Evolutionary conservation across 2,329 filamentous ascomycete species (phyloP).

Genomic region (Aspergillus spinulosporus): DNA sequence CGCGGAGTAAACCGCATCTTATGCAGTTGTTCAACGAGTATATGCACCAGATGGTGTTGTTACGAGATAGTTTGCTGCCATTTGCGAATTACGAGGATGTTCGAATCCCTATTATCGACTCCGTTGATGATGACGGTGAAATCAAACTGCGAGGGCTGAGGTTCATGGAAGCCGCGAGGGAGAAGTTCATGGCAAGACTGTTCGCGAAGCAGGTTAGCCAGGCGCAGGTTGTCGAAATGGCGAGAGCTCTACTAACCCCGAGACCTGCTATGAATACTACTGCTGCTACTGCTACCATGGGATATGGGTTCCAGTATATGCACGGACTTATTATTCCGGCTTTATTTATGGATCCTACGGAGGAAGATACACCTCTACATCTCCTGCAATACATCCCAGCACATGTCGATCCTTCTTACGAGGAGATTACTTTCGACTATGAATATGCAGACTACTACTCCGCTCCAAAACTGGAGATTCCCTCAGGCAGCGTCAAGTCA

Average conservation of each 20-base stretch:
- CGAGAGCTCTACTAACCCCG: slow-evolving; percentile 20
- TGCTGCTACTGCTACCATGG: background rate
- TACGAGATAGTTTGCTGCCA: slow-evolving; percentile 24
- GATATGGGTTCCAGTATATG: slow-evolving; percentile 29
- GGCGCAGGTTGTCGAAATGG: slow-evolving; percentile 9
- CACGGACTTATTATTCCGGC: slow-evolving; percentile 26
- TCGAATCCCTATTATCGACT: slow-evolving; percentile 17
- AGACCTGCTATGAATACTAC: background rate
- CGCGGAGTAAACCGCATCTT: slow-evolving; percentile 22
- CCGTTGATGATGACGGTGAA: slow-evolving; percentile 10
- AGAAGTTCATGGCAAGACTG: slow-evolving; percentile 19
- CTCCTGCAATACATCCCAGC: slow-evolving; percentile 26
- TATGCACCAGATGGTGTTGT: slow-evolving; percentile 28
- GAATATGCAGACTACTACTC: slow-evolving; percentile 24
- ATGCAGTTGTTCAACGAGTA: slow-evolving; percentile 30
- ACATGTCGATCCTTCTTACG: slow-evolving; percentile 6
- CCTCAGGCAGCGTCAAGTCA: background rate
- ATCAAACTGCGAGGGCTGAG: slow-evolving; percentile 8
- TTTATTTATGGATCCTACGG: slow-evolving; percentile 13
- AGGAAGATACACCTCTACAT: slow-evolving; percentile 18
- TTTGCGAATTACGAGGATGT: slow-evolving; percentile 26
- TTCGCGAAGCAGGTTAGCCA: slow-evolving; percentile 22
- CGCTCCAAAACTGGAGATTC: slow-evolving; percentile 21
- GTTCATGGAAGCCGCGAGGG: slow-evolving; percentile 14
- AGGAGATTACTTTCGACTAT: slow-evolving; percentile 23